Base-by-base conservation (phyloP, 1,284 basidiomycete species). In the Quambalaria eucalypti region DNA sequence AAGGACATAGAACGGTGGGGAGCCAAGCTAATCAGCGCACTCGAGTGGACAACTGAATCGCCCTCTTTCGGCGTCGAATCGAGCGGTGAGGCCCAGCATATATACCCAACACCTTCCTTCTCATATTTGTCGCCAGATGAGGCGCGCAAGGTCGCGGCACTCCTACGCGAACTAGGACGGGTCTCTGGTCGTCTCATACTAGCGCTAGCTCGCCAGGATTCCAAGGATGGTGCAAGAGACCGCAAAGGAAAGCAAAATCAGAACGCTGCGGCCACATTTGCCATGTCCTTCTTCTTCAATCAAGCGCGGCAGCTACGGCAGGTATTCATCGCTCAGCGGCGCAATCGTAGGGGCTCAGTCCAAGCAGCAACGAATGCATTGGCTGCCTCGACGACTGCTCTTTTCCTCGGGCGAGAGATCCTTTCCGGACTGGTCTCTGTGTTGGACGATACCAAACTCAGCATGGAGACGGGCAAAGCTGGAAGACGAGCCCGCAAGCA, bases 321-420 rank as follows among this genome's bases (percentile, higher is more conserved):
- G 16, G 16, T 39, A 4, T 39, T 39, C 10, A 21, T 21, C 36
- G 10, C 36, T 39, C 36, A 39, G 21, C 3, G 36, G 36, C 4
- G 16, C 16, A n/a, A n/a, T n/a, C n/a, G n/a, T n/a, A 14, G 36
- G 16, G 16, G 21, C 5, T 14, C 5, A n/a, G 10, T 14, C 36
- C 16, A 39, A 21, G 10, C 10, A n/a, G 36, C 36, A 39, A 5
- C 21, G 36, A 21, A 39, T 4, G 42, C 42, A 12, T 26, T 46
- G 3, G 16, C 42, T 12, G 12, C 19, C 4, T 30, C 39, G 4
- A 23, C 25, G 4, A 12, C 53, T 1, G 55, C 56, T 33, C 52
- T 72, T 0, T 52, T 64, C 3, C 46, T 64, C 5, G 63, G 59
- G 2, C 33, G 62, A 8, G 62, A 68, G 25, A 29, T 69, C 50